Evolutionary conservation across 768 basidiomycete genomes (phyloP), one percentile per base, ranked within the genome.

Genomic region (Amanita rubescens): DNA sequence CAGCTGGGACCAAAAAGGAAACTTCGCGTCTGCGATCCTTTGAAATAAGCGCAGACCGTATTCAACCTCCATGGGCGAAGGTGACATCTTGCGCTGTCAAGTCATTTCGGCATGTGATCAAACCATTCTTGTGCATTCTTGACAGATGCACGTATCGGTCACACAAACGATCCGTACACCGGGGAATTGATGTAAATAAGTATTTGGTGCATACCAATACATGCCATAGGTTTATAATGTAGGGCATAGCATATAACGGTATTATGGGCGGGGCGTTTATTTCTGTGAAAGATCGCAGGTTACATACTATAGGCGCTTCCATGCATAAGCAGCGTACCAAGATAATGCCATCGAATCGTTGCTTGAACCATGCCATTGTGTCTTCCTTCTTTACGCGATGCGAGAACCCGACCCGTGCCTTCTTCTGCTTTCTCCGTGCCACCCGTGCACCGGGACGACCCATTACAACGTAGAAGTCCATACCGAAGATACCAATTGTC

Each of bases 391-490:
- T 90, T 62, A 98, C 87, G 57, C 85, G 84, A 78, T 99, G 95
- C 54, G 74, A 68, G 75, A 84, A 87, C 48, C 96, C 95, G 67
- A 99, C 73, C 54, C 87, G 80, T 38, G 90, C 80, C 76, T 81
- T 89, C 75, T 85, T 86, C 72, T 88, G 82, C 77, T 88, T 96
- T 75, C 94, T 78, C 76, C 82, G 82, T 62, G 94, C 85, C 41
- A 99, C 90, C 57, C 94, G 89, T 63, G 77, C 82, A 61, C 95
- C 95, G 49, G 94, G 93, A 63, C 95, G 85, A 61, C 93, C 94
- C 94, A 99, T 95, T 56, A 95, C 92, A 61, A 90, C 88, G 67
- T 85, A 94, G 76, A 99, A 98, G 76, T 99, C 95, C 95, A 97
- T 97, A 60, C 95, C 95, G 69, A 97, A 97, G 72, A 98, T 97